Evolutionary conservation across 306 rosid genomes (phyloP).

Genomic region (Citrullus mucosospermus): DNA sequence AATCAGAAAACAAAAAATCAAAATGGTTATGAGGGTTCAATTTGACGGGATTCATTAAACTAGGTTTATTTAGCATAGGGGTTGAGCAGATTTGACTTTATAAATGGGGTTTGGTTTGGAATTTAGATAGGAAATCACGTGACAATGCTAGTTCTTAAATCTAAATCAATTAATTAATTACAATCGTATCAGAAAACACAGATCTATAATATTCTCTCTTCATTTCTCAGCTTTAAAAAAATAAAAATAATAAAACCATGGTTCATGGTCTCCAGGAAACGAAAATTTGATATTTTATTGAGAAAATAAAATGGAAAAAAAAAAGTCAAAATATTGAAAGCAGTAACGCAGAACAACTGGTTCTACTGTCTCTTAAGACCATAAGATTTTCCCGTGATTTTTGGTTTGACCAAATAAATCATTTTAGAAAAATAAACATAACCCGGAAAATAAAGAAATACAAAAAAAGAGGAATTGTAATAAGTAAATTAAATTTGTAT

Average conservation of each 20-base stretch:
- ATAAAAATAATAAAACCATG: not conserved
- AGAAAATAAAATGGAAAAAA: not conserved
- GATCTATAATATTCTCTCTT: not conserved
- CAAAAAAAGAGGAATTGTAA: not conserved
- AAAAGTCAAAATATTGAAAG: not conserved
- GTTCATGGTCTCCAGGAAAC: not conserved
- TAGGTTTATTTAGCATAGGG: not conserved
- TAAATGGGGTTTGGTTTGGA: not conserved
- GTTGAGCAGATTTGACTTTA: not conserved
- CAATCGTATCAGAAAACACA: not conserved
- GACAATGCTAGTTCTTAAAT: not conserved
- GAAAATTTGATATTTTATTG: not conserved
- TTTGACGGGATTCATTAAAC: not conserved
- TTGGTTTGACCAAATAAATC: not conserved
- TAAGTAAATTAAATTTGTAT: not conserved
- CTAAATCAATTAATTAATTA: not conserved
- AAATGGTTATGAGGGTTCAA: no score
- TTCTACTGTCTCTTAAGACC: not conserved
- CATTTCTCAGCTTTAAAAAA: not conserved
- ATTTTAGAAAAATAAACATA: not conserved
- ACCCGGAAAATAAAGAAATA: not conserved
- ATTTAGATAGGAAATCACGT: not conserved
- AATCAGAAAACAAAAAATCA: no score
- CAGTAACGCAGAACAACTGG: constrained; percentile 1
- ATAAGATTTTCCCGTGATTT: not conserved